Percentiles rank a stretch among this genome's conserved stretches.
Evolutionary conservation across 768 basidiomycete species (phyloP).

Genomic region (Ramaria sp.): DNA sequence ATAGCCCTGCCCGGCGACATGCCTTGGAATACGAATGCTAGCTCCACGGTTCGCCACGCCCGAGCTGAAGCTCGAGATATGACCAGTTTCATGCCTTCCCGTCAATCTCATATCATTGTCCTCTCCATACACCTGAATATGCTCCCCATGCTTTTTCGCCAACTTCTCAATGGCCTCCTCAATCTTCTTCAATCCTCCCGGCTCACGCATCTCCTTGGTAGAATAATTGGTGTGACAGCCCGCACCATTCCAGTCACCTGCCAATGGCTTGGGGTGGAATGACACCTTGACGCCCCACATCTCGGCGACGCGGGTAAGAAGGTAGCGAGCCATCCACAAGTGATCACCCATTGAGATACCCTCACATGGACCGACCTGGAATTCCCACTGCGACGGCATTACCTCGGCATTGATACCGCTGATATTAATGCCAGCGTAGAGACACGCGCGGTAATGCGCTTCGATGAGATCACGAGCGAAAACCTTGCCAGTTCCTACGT

Average conservation of each 20-base stretch:
- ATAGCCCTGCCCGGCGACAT: constrained; percentile 85
- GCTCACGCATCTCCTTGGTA: constrained; percentile 88
- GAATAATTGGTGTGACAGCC: constrained; percentile 98
- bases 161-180: constrained; percentile 93
- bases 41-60: constrained; percentile 98
- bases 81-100: constrained; percentile 95
- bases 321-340: constrained; percentile 97
- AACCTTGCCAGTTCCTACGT: constrained; percentile 86
- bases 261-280: constrained; percentile 98
- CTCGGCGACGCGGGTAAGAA: constrained; percentile 91
- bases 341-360: constrained; percentile 99
- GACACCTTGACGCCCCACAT: constrained; percentile 97
- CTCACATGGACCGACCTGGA: constrained; percentile 98
- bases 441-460: constrained; percentile 96
- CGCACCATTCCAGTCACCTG: constrained; percentile 99
- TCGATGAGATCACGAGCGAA: constrained; percentile 98
- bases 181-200: constrained; percentile 86
- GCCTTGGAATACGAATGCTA: constrained; percentile 90
- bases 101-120: constrained; percentile 96
- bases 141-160: constrained; percentile 80
- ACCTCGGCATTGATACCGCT: constrained; percentile 99
- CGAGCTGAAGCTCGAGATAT: constrained; percentile 82
- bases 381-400: constrained; percentile 99
- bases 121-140: constrained; percentile 96
- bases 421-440: constrained; percentile 93